These are phyloP conservation scores for Cladosporium cucumerinum DNA, from an alignment of 2,329 filamentous ascomycete species.

Conservation along the genomic window DNA sequence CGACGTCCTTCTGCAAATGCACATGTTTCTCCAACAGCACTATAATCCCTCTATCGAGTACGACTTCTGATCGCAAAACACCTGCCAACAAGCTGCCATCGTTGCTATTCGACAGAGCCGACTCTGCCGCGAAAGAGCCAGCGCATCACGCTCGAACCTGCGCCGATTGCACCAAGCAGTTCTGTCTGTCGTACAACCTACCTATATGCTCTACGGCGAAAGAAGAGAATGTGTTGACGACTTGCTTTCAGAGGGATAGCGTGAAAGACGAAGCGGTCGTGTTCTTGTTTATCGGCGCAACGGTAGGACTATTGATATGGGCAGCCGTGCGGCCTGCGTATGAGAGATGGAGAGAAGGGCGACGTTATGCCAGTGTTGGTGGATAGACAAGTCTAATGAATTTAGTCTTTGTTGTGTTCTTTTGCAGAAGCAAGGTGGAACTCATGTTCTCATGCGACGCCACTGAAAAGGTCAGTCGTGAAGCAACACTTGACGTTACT, in stretches of 20 bases:
- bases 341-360: constrained; percentile 43
- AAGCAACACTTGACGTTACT: neutral
- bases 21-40: constrained; percentile 66
- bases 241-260: constrained; percentile 67
- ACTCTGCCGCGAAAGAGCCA: constrained; percentile 26
- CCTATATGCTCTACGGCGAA: constrained; percentile 62
- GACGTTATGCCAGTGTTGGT: constrained; percentile 3
- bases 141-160: constrained; percentile 47
- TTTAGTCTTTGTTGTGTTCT: neutral
- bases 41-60: constrained; percentile 60
- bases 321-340: constrained; percentile 59
- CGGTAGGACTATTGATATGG: constrained; percentile 58
- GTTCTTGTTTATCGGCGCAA: constrained; percentile 63
- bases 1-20: constrained; percentile 69
- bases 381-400: neutral
- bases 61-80: constrained; percentile 23
- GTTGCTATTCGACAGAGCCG: constrained; percentile 21
- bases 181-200: constrained; percentile 61
- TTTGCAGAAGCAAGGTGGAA: too few relatives aligned
- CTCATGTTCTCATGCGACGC: neutral
- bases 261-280: constrained; percentile 65
- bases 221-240: constrained; percentile 63
- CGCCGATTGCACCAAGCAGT: constrained; percentile 65
- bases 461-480: neutral
- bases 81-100: constrained; percentile 15